These are phyloP conservation scores for Psilocybe cyanescens DNA, from an alignment of 768 basidiomycete genomes.

Conservation along the genomic window DNA sequence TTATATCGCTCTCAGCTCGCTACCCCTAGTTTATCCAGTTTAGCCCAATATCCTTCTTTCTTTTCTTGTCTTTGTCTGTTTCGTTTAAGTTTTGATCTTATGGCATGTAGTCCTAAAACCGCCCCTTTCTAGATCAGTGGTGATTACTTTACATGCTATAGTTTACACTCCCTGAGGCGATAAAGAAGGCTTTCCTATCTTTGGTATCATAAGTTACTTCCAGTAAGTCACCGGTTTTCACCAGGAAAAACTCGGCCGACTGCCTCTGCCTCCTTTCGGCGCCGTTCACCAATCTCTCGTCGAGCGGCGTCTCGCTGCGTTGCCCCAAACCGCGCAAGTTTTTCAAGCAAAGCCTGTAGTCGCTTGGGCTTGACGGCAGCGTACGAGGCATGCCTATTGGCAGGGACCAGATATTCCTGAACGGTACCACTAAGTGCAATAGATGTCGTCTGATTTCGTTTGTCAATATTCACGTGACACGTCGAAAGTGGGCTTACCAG, in stretches of 20 bases:
- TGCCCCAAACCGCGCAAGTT: conserved; percentile 71
- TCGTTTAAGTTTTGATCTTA: conserved; percentile 19
- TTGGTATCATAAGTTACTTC: conserved; percentile 4
- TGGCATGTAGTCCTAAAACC: conserved; percentile 25
- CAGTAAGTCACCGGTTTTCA: conserved; percentile 51
- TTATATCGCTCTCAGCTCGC: conserved; percentile 40
- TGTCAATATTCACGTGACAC: conserved; percentile 5
- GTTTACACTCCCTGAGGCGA: conserved; percentile 24
- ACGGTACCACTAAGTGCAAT: conserved; percentile 76
- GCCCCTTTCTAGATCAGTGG: conserved; percentile 41
- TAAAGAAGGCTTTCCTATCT: conserved; percentile 14
- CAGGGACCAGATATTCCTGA: conserved; percentile 78
- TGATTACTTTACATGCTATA: conserved; percentile 32
- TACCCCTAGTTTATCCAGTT: conserved; percentile 26
- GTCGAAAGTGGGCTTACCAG: conserved; percentile 50
- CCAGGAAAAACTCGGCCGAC: conserved; percentile 77
- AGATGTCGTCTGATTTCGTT: conserved; percentile 58
- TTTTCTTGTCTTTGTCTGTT: conserved; percentile 25
- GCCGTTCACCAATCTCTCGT: conserved; percentile 70
- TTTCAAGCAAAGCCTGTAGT: conserved; percentile 76
- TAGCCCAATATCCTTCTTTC: conserved; percentile 29
- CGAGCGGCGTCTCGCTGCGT: conserved; percentile 60
- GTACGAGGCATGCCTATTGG: conserved; percentile 69
- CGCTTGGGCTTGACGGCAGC: conserved; percentile 68
- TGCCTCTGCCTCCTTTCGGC: conserved; percentile 78